Base-by-base conservation (phyloP, 2,329 filamentous ascomycete genomes). In the Dissoconium aciculare region DNA sequence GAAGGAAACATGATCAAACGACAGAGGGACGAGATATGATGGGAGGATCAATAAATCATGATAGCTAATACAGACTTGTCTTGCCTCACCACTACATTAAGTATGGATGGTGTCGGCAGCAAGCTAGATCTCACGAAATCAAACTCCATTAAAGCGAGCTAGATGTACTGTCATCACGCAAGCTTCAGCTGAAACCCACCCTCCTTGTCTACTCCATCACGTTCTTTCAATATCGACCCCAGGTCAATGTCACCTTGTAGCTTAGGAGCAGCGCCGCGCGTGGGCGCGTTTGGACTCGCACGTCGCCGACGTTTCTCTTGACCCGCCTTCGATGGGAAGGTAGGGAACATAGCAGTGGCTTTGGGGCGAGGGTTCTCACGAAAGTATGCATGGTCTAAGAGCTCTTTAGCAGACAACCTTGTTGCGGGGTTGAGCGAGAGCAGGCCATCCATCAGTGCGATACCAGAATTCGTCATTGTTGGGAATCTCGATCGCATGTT, bases 291-390 rank as follows among this genome's bases (percentile, higher is more conserved):
- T 1, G 89, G 89, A 40, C 76, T 85, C 37, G 74, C 72, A 36
- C 70, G 64, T 21, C 71, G 64, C 40, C 81, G 64, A 44, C 84
- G 64, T 49, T 75, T 78, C 63, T 98, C 89, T 62, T 89, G 79
- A 2, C 84, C 83, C 0, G 89, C 89, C 56, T 92, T 94, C 46
- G 80, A 89, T 0, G 89, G 89, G 53, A 95, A 98, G 0, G 89
- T 95, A 2, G 89, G 89, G 51, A 98, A 95, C 75, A 98, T 78
- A 46, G 78, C 78, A 51, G 82, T 78, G 5, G 78, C 74, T 59
- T 95, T 95, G 1, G 85, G 82, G 37, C 79, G 79, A 1, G 89
- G 89, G 44, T 91, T 78, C 58, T 95, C 85, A 11, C 56, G 64
- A 55, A 98, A 98, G 55, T 92, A 98, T 19, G 73, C 64, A 54